phyloP scores from a whole-genome alignment of 192 early-diverging fungal species.

The Helicostylum pulchrum region DNA sequence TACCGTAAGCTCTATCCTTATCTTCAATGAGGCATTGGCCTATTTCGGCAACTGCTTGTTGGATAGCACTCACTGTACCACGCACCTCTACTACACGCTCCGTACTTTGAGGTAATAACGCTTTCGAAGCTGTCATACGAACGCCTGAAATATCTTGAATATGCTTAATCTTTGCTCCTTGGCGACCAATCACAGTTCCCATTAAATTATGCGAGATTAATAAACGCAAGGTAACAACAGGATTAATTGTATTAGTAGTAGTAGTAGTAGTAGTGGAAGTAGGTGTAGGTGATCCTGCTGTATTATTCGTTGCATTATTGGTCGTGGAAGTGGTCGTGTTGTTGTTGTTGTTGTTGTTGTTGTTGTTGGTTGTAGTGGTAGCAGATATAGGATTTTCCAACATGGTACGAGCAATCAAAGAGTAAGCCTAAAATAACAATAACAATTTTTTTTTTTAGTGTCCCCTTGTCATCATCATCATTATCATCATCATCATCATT shows the following conservation, averaged over 20 bases:
- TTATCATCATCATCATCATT: neutral
- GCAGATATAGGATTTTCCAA: conserved; percentile 68
- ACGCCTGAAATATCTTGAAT: conserved; percentile 90
- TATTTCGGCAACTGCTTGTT: conserved; percentile 80
- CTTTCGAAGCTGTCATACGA: conserved; percentile 83
- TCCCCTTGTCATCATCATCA: neutral
- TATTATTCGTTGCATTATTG: no score
- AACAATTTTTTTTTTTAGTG: neutral
- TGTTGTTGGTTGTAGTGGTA: conserved; percentile 29
- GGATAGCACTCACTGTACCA: conserved; percentile 82
- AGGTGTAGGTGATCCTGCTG: conserved; percentile 40
- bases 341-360: conserved; percentile 17
- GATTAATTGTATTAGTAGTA: conserved; percentile 38
- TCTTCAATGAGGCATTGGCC: conserved; percentile 84
- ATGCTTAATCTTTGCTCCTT: conserved; percentile 91
- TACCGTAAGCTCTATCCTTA: conserved; percentile 77
- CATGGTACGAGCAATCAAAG: conserved; percentile 74
- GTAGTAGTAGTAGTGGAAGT: conserved; percentile 44
- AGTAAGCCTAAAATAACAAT: conserved; percentile 63
- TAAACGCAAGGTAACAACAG: conserved; percentile 69
- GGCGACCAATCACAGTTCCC: conserved; percentile 92
- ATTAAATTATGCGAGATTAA: conserved; percentile 90
- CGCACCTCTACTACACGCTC: conserved; percentile 89
- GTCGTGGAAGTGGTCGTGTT: neutral
- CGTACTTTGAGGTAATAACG: conserved; percentile 89